These are phyloP conservation scores for Begonia peltatifolia DNA, from an alignment of 306 rosid genomes.

Conservation along the genomic window DNA sequence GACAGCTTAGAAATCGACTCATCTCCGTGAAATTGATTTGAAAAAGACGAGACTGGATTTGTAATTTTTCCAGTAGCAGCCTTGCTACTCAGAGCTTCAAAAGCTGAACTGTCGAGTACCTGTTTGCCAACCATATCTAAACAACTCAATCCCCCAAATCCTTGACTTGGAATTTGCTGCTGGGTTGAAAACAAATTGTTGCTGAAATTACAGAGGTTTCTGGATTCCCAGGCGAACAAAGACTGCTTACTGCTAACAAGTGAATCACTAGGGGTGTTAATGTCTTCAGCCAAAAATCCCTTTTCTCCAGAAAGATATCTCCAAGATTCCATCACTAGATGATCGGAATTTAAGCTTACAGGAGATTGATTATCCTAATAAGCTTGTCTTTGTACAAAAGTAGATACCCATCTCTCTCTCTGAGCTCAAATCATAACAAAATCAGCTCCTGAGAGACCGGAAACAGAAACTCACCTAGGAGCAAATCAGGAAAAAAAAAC, in stretches of 20 bases:
- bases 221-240: slow-evolving; percentile 52
- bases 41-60: slow-evolving; percentile 7
- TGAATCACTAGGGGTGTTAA: slow-evolving; percentile 29
- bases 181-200: slow-evolving; percentile 18
- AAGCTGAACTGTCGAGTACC: slow-evolving; percentile 21
- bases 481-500: too few relatives aligned
- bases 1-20: slow-evolving; percentile 47
- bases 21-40: slow-evolving; percentile 25
- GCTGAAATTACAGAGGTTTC: slow-evolving; percentile 39
- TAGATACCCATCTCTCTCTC: too few relatives aligned
- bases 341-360: too few relatives aligned
- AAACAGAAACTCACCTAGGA: too few relatives aligned
- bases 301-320: slow-evolving; percentile 51
- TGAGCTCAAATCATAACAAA: too few relatives aligned
- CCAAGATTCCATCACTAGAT: slow-evolving; percentile 63
- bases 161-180: slow-evolving; percentile 22
- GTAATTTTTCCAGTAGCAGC: not conserved
- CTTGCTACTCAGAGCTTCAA: slow-evolving; percentile 20
- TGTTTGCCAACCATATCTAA: slow-evolving; percentile 47
- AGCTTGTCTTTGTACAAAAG: too few relatives aligned
- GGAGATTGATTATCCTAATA: too few relatives aligned
- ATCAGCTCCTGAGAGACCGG: too few relatives aligned
- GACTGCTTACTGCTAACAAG: slow-evolving; percentile 32
- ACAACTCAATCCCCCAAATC: slow-evolving; percentile 48
- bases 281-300: slow-evolving; percentile 37